Conservation (phyloP, 768 basidiomycete genomes). For the Agaricus bisporus region DNA sequence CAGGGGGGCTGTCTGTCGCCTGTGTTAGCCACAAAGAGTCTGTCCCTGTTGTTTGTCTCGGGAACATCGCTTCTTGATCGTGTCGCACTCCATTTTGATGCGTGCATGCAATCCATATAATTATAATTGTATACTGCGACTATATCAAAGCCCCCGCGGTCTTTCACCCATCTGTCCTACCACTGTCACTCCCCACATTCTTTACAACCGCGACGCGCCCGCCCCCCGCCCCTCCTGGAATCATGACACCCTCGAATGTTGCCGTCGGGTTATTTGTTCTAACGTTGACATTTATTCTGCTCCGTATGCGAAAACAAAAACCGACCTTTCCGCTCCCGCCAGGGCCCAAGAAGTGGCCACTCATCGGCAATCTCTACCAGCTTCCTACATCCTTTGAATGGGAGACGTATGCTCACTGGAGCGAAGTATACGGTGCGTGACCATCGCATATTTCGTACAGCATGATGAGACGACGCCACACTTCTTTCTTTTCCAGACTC, state of each 20-base stretch:
- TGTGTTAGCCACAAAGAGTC: neutral
- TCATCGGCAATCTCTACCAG: conserved; percentile 35
- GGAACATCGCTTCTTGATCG: neutral
- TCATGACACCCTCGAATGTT: neutral
- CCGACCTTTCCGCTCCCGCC: conserved; percentile 29
- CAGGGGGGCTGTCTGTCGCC: too few relatives aligned
- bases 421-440: conserved; percentile 27
- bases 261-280: neutral
- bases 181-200: neutral
- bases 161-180: neutral
- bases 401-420: conserved; percentile 31
- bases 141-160: neutral
- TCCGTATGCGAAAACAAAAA: neutral
- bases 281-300: neutral
- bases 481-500: conserved; percentile 13
- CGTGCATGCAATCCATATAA: conserved; percentile 1
- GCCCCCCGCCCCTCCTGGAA: neutral
- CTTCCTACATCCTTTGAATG: conserved; percentile 31
- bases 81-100: conserved; percentile 6
- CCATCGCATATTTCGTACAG: neutral
- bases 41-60: neutral
- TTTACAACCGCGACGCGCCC: neutral
- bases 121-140: neutral
- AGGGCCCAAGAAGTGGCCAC: conserved; percentile 31
- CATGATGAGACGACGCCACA: neutral